Evolutionary conservation across 2,329 filamentous ascomycete species (phyloP), one percentile per base, ranked within the genome.

Genomic region (Phyllosticta citribraziliensis): DNA sequence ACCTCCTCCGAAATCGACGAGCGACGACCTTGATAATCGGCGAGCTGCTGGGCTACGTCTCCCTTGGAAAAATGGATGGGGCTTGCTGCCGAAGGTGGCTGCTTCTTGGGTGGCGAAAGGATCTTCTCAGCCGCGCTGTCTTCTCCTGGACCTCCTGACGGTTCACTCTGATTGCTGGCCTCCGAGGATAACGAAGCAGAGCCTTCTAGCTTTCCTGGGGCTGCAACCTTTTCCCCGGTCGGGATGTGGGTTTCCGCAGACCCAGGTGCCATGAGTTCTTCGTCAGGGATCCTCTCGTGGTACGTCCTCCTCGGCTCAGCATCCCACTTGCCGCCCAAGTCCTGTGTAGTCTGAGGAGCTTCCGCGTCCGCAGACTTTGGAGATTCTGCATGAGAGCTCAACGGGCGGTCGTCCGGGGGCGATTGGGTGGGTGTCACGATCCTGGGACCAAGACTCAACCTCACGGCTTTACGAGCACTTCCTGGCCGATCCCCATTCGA

Each of bases 381-480:
- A 27, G 55, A n/a, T 19, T 61, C 47, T 12, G 51, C 22, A 22
- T n/a, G 40, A n/a, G 55, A 56, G 25, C 53, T 57, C 59, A 35
- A 56, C 10, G 24, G 25, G 11, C 53, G n/a, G 24, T 62, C 55
- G 11, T 62, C 55, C 22, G 60, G 60, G 2, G 60, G 60, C 22
- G 60, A 58, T 52, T 62, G 60, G 22, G 60, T 62, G 6, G 60
- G 60, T 1, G 60, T 62, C 35, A 62, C 60, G 14, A 62, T 62
- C 19, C 51, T 57, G 14, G 55, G 55, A 9, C 60, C 60, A 17
- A 62, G 12, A 22, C 60, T 62, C 51, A 62, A 50, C 24, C 60
- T 55, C 8, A 62, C 60, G n/a, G 55, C 60, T 47, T 62, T 62
- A 3, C 60, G 60, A 8, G 54, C 54, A n/a, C 60, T 62, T 33